Conservation (phyloP, 495 filamentous ascomycete species). For the Neurospora tetrasperma region DNA sequence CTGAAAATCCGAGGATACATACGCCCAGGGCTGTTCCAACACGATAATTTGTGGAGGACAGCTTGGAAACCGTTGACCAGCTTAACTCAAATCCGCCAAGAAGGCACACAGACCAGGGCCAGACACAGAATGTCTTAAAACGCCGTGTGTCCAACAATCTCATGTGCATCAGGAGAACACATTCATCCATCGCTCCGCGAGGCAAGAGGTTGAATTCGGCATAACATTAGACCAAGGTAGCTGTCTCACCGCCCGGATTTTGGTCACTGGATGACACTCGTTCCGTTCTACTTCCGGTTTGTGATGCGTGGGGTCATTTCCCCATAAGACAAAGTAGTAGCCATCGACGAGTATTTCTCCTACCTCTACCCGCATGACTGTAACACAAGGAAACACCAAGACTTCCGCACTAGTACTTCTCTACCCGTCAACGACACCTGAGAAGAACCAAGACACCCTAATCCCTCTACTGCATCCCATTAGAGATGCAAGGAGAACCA, state of each 20-base stretch:
- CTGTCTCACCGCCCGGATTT: neutral
- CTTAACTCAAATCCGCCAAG: neutral
- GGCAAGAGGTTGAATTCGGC: neutral
- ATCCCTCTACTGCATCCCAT: neutral
- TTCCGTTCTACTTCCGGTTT: conserved; percentile 4
- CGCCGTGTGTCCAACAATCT: neutral
- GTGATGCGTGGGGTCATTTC: neutral
- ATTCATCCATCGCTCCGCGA: neutral
- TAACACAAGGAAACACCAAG: neutral
- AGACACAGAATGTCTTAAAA: neutral
- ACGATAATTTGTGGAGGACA: neutral
- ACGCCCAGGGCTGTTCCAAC: neutral
- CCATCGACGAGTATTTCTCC: neutral
- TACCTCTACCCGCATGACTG: neutral
- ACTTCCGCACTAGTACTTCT: neutral
- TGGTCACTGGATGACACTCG: neutral
- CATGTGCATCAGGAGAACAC: neutral
- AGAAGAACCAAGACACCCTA: neutral
- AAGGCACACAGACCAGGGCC: neutral
- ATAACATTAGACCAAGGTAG: neutral
- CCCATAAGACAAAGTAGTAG: neutral
- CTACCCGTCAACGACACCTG: neutral
- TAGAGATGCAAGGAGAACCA: neutral
- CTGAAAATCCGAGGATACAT: neutral
- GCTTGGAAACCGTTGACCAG: neutral